Conservation (phyloP, 306 rosid species). For the Leucaena leucocephala region DNA sequence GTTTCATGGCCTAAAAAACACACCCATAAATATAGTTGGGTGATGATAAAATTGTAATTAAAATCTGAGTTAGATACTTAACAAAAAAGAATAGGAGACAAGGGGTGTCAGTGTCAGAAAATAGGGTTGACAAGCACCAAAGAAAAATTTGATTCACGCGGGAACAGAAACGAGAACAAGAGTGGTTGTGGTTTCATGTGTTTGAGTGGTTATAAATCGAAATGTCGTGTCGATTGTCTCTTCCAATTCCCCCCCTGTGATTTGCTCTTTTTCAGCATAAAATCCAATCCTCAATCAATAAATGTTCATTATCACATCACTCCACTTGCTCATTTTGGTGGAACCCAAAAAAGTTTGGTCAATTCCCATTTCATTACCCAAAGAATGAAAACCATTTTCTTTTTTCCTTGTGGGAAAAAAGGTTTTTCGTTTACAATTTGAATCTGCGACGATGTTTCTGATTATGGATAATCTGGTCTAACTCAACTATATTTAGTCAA, state of each 20-base stretch:
- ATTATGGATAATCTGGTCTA: not conserved
- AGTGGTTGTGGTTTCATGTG: slow-evolving; percentile 24
- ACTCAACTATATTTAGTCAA: not conserved
- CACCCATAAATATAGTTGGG: not conserved
- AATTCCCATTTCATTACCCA: not conserved
- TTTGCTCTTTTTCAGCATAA: not conserved
- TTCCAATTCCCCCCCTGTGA: not conserved
- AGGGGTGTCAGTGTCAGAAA: not conserved
- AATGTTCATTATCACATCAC: not conserved
- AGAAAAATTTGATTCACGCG: slow-evolving; percentile 37
- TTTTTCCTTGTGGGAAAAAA: not conserved
- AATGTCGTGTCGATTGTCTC: not conserved
- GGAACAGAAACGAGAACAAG: slow-evolving; percentile 17
- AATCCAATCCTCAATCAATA: not conserved
- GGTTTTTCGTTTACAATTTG: not conserved
- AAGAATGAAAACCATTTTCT: not conserved
- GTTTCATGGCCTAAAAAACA: not conserved
- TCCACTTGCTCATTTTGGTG: not conserved
- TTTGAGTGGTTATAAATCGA: slow-evolving; percentile 2
- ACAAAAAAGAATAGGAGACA: not conserved
- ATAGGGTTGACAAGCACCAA: not conserved
- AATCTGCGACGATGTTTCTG: not conserved
- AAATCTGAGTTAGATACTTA: not conserved
- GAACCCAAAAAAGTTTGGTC: not conserved
- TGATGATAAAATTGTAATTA: not conserved